Percentiles rank a stretch among this genome's conserved stretches.
Evolutionary conservation across 2,329 filamentous ascomycete species (phyloP).

Genomic region (Neophaeococcomyces aloes): DNA sequence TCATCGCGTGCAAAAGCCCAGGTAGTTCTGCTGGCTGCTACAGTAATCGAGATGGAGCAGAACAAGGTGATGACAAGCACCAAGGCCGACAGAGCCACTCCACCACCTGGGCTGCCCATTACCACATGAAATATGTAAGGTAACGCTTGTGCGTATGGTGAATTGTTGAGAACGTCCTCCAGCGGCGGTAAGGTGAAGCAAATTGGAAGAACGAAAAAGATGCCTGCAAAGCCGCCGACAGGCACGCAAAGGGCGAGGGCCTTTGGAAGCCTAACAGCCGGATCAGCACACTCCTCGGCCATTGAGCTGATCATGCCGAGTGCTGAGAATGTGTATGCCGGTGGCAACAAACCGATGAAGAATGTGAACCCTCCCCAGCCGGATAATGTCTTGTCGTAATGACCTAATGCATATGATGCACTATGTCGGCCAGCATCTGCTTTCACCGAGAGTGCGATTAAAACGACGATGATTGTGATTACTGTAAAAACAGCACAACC

Average conservation of each 20-base stretch:
- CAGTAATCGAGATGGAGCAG: constrained; percentile 45
- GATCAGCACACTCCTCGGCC: constrained; percentile 49
- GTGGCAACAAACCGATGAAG: constrained; percentile 51
- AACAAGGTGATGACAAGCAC: constrained; percentile 43
- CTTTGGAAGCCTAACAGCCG: constrained; percentile 42
- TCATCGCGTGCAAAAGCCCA: constrained; percentile 38
- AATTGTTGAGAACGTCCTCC: constrained; percentile 32
- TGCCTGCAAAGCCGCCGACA: constrained; percentile 43
- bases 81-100: constrained; percentile 40
- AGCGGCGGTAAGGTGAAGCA: constrained; percentile 42
- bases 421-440: constrained; percentile 45
- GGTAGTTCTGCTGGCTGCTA: constrained; percentile 36
- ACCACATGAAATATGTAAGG: constrained; percentile 42
- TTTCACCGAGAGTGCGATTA: constrained; percentile 46
- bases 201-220: constrained; percentile 47
- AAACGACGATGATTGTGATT: constrained; percentile 46
- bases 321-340: constrained; percentile 49
- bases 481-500: constrained; percentile 47
- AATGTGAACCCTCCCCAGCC: constrained; percentile 53
- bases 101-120: constrained; percentile 40
- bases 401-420: constrained; percentile 42
- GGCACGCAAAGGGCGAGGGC: constrained; percentile 44
- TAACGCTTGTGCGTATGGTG: constrained; percentile 40
- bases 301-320: constrained; percentile 54
- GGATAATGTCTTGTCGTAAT: constrained; percentile 46